Conservation (phyloP, 306 rosid genomes). For the Benincasa hispida region DNA sequence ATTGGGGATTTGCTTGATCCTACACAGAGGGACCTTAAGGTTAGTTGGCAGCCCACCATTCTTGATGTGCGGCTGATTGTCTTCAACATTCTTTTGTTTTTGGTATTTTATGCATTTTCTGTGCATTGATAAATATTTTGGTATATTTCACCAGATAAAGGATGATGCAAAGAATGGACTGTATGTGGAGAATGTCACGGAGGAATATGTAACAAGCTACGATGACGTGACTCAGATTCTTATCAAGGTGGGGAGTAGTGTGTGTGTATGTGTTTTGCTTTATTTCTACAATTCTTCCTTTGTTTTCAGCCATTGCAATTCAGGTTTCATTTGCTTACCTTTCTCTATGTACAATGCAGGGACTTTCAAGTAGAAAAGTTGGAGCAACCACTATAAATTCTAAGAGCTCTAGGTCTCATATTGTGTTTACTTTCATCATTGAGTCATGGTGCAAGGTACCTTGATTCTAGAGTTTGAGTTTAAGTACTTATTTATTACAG, state of each 20-base stretch:
- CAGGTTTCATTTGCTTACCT: not conserved
- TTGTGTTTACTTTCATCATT: slow-evolving; percentile 63
- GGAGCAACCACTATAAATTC: slow-evolving; percentile 81
- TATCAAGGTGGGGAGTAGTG: slow-evolving; percentile 48
- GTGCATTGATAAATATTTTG: slow-evolving; percentile 5
- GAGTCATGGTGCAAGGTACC: slow-evolving; percentile 96
- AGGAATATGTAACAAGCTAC: slow-evolving; percentile 80
- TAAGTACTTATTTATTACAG: not conserved
- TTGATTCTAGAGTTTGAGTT: not conserved
- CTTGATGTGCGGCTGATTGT: slow-evolving; percentile 8
- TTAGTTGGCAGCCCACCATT: slow-evolving; percentile 15
- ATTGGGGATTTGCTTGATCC: slow-evolving; percentile 49
- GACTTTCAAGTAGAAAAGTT: slow-evolving; percentile 92
- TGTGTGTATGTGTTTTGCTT: not conserved
- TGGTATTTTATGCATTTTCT: not conserved
- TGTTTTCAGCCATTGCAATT: not conserved
- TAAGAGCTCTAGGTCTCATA: slow-evolving; percentile 89
- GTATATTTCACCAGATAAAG: slow-evolving; percentile 44
- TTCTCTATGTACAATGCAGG: slow-evolving; percentile 37
- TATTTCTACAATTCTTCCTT: not conserved
- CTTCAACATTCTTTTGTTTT: not conserved
- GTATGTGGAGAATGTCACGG: slow-evolving; percentile 71
- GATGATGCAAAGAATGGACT: slow-evolving; percentile 58
- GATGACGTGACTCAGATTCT: slow-evolving; percentile 85
- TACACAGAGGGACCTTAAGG: slow-evolving; percentile 70